Conservation (phyloP, 495 filamentous ascomycete genomes). For the Ramalina intermedia region DNA sequence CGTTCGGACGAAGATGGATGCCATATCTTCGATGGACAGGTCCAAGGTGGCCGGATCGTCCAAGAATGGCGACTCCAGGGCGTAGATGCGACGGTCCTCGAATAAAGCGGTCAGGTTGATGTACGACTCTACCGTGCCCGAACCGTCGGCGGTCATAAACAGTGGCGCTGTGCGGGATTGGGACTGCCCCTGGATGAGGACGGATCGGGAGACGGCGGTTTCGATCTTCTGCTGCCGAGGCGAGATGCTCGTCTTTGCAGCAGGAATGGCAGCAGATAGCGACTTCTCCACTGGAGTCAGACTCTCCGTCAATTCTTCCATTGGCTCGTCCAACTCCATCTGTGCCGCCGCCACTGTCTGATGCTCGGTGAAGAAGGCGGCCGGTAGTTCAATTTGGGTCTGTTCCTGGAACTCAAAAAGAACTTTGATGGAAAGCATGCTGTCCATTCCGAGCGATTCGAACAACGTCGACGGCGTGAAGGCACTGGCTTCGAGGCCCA, state of each 20-base stretch:
- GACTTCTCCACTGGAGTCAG: not conserved
- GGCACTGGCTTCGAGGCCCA: not conserved
- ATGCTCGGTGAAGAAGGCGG: conserved; percentile 8
- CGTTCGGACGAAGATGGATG: conserved; percentile 44
- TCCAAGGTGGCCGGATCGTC: conserved; percentile 35
- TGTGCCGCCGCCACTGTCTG: conserved; percentile 11
- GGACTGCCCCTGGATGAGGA: conserved; percentile 11
- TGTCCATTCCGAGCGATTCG: not conserved
- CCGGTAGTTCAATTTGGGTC: conserved; percentile 4
- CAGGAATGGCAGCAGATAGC: not conserved
- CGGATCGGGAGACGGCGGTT: not conserved
- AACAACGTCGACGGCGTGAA: not conserved
- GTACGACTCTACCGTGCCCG: conserved; percentile 16
- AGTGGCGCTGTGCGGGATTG: conserved; percentile 1
- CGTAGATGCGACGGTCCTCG: conserved; percentile 16
- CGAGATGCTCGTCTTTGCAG: not conserved
- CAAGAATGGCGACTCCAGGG: conserved; percentile 29
- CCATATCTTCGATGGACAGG: conserved; percentile 33
- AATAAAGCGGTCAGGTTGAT: conserved; percentile 15
- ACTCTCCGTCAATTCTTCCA: not conserved
- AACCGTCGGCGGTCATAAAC: conserved; percentile 19
- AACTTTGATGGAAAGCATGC: not conserved
- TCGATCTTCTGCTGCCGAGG: not conserved
- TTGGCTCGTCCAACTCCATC: not conserved
- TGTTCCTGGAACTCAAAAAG: conserved; percentile 30